Base-by-base conservation (phyloP, 768 basidiomycete species). In the Kwoniella dejecticola region DNA sequence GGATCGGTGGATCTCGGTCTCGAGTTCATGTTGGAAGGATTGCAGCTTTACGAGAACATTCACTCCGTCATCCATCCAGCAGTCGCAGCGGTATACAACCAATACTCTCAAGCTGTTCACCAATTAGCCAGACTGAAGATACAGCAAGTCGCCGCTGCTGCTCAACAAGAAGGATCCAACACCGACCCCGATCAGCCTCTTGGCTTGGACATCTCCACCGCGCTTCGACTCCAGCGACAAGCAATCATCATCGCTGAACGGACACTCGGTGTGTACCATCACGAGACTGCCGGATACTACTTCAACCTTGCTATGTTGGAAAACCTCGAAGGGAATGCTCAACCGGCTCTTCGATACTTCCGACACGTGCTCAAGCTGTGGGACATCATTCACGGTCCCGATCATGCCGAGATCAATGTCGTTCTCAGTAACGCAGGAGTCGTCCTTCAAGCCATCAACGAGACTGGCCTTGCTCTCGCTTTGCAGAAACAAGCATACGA, bases 41-140 rank as follows among this genome's bases (percentile, higher is more conserved):
- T 82, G 26, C 76, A 77, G 57, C 61, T 78, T 23, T 80, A 79
- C 72, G 81, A 82, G 71, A 79, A 79, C 60, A 78, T 82, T 52
- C 80, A 79, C 67, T 79, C 80, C 4, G 66, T 79, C 45, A 72
- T 82, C 26, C 81, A 82, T 71, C 79, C 81, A 24, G 81, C 81
- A 57, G 77, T 81, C 23, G 81, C 80, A 0, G 54, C 66, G 11
- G 78, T 79, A 21, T 81, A 80, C 76, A 80, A 81, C 70, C 60
- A 71, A 33, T 79, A 81, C 60, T 79, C 80, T 2, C 74, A 80
- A 47, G 69, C 78, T 4, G 77, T 81, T 53, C 79, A 82, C 68
- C 74, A 69, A 45, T 68, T 82, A 23, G 75, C 76, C 30, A 73
- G 78, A 60, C 36, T 77, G 60, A 74, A 63, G 65, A 77, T 73